Conservation (phyloP, 108 stramenopile genomes). For the Conticribra guillardii region DNA sequence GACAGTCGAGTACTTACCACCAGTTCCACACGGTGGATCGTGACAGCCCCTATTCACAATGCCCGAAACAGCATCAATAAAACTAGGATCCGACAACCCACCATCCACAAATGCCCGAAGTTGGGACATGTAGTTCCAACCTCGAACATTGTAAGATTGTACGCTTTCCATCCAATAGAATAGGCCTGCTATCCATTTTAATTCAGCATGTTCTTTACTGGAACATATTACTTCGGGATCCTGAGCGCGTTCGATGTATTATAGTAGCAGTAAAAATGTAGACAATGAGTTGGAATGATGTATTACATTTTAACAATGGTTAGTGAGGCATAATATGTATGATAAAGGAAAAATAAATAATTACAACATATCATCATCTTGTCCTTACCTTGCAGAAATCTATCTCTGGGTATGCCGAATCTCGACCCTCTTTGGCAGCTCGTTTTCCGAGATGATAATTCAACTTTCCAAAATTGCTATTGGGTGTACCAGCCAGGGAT, state of each 20-base stretch:
- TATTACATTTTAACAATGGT: too few species aligned
- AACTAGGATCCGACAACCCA: slow-evolving; percentile 32
- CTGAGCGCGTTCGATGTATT: too few species aligned
- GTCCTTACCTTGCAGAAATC: slow-evolving; percentile 24
- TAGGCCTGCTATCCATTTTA: slow-evolving; percentile 55
- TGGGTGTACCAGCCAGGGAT: too few species aligned
- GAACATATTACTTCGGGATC: slow-evolving; percentile 26
- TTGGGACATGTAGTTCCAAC: slow-evolving; percentile 45
- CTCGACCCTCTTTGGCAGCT: slow-evolving; percentile 31
- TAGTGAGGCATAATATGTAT: too few species aligned
- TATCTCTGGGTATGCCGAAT: slow-evolving; percentile 22
- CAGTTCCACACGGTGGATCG: slow-evolving; percentile 16
- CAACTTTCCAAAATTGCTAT: slow-evolving; percentile 45
- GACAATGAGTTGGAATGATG: background rate
- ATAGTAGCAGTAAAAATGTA: background rate
- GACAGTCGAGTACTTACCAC: too few species aligned
- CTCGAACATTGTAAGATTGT: slow-evolving; percentile 41
- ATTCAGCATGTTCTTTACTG: slow-evolving; percentile 25
- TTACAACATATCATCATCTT: background rate
- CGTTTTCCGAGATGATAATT: slow-evolving; percentile 39
- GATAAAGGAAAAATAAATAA: background rate
- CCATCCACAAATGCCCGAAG: slow-evolving; percentile 47
- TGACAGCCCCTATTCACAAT: slow-evolving; percentile 49
- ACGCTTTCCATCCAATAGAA: slow-evolving; percentile 58
- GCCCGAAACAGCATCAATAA: slow-evolving; percentile 49